These are phyloP conservation scores for Cymbopogon flexuosus DNA, from an alignment of 202 grass and related monocot species.

Conservation along the genomic window DNA sequence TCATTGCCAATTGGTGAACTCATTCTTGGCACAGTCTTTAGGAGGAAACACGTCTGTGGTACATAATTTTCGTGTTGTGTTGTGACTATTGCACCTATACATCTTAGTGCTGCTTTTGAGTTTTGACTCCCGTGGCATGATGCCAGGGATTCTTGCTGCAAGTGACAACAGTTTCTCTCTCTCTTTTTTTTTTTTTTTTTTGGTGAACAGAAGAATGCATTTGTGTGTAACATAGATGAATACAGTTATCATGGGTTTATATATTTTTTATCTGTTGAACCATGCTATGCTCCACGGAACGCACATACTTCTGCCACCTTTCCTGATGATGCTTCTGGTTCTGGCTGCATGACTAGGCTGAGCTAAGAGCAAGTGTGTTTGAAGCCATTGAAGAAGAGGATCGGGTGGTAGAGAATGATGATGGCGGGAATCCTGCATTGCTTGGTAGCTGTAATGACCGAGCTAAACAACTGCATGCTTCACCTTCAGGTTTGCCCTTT, in stretches of 20 bases:
- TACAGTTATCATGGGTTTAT: neutral
- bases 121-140: neutral
- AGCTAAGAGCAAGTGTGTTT: constrained; percentile 86
- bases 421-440: neutral
- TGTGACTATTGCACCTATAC: neutral
- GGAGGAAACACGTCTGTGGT: neutral
- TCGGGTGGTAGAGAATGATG: neutral
- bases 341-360: constrained; percentile 53
- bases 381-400: constrained; percentile 56
- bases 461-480: no score
- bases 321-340: constrained; percentile 24
- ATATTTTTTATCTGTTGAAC: neutral
- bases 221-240: neutral
- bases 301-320: neutral
- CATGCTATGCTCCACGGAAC: neutral
- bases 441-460: no score
- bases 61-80: neutral
- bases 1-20: neutral
- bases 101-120: neutral
- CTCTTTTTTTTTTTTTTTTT: no score
- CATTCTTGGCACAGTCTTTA: neutral
- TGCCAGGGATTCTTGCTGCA: neutral
- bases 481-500: no score
- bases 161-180: neutral
- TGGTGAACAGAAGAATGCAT: neutral